phyloP scores from a whole-genome alignment of 805 yeast genomes.

The Yarrowia sp. region DNA sequence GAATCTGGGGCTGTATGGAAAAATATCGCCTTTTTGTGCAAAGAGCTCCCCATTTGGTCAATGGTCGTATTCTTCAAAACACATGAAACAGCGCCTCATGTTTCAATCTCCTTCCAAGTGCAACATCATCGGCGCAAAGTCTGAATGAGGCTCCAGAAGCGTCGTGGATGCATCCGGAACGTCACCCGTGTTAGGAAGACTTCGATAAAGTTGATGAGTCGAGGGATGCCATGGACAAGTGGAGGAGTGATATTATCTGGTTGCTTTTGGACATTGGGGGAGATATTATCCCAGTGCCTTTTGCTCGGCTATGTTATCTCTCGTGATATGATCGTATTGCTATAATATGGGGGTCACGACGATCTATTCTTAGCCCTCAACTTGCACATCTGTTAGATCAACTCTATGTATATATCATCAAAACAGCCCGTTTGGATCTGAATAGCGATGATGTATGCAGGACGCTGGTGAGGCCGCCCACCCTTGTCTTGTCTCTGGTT shows the following conservation, averaged over 20 bases:
- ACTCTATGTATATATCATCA: background rate
- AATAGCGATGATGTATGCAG: background rate
- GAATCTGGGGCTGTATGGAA: background rate
- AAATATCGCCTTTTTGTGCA: too few relatives aligned
- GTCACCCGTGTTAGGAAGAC: constrained; percentile 2
- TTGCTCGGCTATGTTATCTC: background rate
- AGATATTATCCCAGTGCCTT: background rate
- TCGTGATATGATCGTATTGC: constrained; percentile 4
- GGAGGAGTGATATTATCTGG: too few relatives aligned
- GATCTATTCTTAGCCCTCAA: too few relatives aligned
- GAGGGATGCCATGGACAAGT: background rate
- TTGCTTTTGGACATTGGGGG: too few relatives aligned
- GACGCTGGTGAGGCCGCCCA: background rate
- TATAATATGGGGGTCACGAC: background rate
- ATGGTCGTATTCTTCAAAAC: background rate
- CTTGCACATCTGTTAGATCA: background rate
- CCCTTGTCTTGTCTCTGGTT: background rate
- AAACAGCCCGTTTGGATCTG: too few relatives aligned
- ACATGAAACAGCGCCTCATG: constrained; percentile 3
- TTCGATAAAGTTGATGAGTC: constrained; percentile 11
- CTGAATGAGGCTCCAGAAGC: constrained; percentile 28
- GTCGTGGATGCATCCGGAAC: constrained; percentile 22
- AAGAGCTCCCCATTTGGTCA: too few relatives aligned
- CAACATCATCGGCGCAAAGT: background rate
- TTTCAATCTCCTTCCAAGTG: constrained; percentile 2